These are phyloP conservation scores for Rauvolfia tetraphylla DNA, from an alignment of 257 asterid genomes.

Conservation along the genomic window DNA sequence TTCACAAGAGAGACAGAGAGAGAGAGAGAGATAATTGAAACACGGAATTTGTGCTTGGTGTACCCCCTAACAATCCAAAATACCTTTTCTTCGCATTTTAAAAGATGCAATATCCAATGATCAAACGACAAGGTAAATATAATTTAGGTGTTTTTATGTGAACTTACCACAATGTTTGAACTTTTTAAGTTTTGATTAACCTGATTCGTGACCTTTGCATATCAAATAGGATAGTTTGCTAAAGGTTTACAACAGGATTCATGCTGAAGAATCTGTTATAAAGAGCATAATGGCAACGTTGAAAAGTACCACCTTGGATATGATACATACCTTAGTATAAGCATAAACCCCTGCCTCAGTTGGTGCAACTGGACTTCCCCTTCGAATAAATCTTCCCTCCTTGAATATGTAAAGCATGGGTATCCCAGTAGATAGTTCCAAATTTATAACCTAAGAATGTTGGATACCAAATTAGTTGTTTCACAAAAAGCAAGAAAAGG, in stretches of 20 bases:
- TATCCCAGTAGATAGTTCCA: conserved; percentile 94
- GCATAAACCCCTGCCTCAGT: conserved; percentile 89
- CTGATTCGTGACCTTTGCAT: not conserved
- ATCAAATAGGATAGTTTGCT: not conserved
- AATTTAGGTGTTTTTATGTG: not conserved
- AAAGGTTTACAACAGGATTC: not conserved
- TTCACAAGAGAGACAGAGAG: not conserved
- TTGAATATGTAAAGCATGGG: conserved; percentile 96
- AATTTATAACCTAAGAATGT: conserved; percentile 71
- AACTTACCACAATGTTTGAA: not conserved
- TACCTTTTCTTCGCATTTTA: not conserved
- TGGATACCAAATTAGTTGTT: not conserved
- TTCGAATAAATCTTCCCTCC: conserved; percentile 77
- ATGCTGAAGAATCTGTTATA: not conserved
- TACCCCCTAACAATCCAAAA: not conserved
- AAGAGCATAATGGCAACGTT: not conserved
- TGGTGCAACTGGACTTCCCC: conserved; percentile 97
- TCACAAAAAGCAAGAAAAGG: conserved; percentile 4
- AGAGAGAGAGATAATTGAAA: not conserved
- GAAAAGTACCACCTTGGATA: too few relatives aligned
- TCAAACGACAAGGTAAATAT: not conserved
- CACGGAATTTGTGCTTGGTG: not conserved
- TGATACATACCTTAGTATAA: conserved; percentile 67
- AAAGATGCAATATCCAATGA: not conserved
- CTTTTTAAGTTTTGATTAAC: not conserved